Conservation (phyloP, 2,329 filamentous ascomycete genomes). For the Purpureocillium lavendulum region DNA sequence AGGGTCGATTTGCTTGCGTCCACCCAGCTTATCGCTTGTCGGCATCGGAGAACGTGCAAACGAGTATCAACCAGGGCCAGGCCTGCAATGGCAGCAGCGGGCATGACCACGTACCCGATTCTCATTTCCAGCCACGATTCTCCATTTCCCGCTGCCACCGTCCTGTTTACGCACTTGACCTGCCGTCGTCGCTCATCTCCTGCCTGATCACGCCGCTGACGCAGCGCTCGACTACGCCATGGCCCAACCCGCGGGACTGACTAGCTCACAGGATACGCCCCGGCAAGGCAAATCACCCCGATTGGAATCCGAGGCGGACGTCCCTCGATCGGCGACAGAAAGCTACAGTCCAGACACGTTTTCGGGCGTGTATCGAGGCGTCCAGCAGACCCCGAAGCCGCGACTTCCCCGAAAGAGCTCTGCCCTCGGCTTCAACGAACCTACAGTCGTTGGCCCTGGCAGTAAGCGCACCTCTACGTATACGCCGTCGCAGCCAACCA, state of each 20-base stretch:
- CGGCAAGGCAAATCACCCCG: conserved; percentile 26
- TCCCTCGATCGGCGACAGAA: conserved; percentile 19
- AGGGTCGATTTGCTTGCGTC: no score
- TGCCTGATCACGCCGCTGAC: neutral
- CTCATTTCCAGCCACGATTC: no score
- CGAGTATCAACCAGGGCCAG: no score
- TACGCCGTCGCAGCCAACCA: conserved; percentile 6
- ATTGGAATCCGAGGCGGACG: conserved; percentile 37
- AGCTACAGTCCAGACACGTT: conserved; percentile 36
- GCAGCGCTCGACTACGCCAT: conserved; percentile 9
- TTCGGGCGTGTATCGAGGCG: conserved; percentile 42
- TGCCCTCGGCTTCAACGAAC: conserved; percentile 26
- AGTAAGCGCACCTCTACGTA: conserved; percentile 1
- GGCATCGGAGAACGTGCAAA: no score
- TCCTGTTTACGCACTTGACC: no score
- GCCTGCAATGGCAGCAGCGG: no score
- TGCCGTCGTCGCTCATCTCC: neutral
- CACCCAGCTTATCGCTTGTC: no score
- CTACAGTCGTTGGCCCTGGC: conserved; percentile 3
- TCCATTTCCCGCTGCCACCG: no score
- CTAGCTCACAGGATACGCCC: conserved; percentile 18
- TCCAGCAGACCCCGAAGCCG: conserved; percentile 37
- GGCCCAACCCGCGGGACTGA: conserved; percentile 21
- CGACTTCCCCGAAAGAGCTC: conserved; percentile 37
- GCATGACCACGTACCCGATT: no score